phyloP scores from a whole-genome alignment of 1,139 yeast genomes.

The Yamadazyma blattariae region DNA sequence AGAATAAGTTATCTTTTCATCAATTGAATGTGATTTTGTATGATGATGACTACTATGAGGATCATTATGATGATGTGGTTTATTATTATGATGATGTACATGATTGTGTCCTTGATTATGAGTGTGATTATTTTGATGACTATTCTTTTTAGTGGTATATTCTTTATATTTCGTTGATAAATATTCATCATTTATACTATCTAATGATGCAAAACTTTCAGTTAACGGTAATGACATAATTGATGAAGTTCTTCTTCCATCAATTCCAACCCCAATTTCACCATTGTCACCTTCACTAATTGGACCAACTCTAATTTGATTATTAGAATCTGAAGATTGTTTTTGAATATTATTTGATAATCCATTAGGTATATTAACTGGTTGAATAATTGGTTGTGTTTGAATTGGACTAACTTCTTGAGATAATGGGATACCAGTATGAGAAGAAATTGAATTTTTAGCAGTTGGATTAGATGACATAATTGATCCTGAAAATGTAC shows the following conservation, averaged over 20 bases:
- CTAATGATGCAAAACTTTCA: conserved; percentile 76
- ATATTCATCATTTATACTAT: conserved; percentile 65
- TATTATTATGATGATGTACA: not conserved
- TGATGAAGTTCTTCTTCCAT: conserved; percentile 28
- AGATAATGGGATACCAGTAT: conserved; percentile 4
- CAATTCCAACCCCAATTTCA: conserved; percentile 9
- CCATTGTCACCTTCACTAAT: conserved; percentile 12
- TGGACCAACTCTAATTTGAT: conserved; percentile 32
- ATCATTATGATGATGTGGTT: not conserved
- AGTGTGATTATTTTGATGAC: conserved; percentile 1
- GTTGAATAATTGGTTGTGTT: conserved; percentile 1
- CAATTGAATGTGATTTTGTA: conserved; percentile 3
- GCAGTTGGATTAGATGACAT: conserved; percentile 12
- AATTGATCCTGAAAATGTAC: conserved; percentile 24
- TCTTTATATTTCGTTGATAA: conserved; percentile 36
- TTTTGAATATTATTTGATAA: not conserved
- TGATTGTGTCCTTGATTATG: too few relatives aligned
- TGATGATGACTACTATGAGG: too few relatives aligned
- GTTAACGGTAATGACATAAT: conserved; percentile 57
- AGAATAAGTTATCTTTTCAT: conserved; percentile 8
- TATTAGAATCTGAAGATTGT: conserved; percentile 1
- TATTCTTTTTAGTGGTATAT: conserved; percentile 13
- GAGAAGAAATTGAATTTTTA: conserved; percentile 19
- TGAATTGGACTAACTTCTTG: conserved; percentile 8
- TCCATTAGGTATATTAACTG: conserved; percentile 13